phyloP scores from a whole-genome alignment of 2,329 filamentous ascomycete genomes.

The Triangularia setosa region DNA sequence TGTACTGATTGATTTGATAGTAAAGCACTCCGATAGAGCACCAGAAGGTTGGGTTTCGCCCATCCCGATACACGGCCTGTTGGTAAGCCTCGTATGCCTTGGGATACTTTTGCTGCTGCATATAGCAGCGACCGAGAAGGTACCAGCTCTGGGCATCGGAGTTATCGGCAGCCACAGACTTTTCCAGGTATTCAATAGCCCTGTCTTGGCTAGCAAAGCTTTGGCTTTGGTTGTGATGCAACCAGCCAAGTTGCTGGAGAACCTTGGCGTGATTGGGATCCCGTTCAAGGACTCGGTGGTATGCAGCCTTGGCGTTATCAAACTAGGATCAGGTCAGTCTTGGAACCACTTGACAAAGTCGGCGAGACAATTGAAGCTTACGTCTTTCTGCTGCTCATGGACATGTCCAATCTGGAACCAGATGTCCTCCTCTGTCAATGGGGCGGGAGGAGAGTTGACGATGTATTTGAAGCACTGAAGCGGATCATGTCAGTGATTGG shows the following conservation, averaged over 20 bases:
- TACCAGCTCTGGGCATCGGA: constrained; percentile 98
- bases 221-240: constrained; percentile 93
- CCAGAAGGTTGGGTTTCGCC: constrained; percentile 98
- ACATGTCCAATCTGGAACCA: constrained; percentile 99
- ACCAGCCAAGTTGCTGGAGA: constrained; percentile 93
- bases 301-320: constrained; percentile 87
- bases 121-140: constrained; percentile 93
- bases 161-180: constrained; percentile 93
- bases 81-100: constrained; percentile 99
- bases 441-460: constrained; percentile 84
- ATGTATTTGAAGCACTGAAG: constrained; percentile 95
- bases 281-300: constrained; percentile 86
- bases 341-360: background rate
- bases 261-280: constrained; percentile 98
- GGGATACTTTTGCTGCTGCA: constrained; percentile 98
- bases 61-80: constrained; percentile 96
- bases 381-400: constrained; percentile 97
- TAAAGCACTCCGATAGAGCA: constrained; percentile 98
- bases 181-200: constrained; percentile 94
- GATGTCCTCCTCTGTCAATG: constrained; percentile 94
- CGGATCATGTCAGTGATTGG: constrained; percentile 26
- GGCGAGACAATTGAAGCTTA: constrained; percentile 49
- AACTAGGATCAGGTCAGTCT: constrained; percentile 58
- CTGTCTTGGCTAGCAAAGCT: constrained; percentile 90
- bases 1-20: constrained; percentile 99